These are phyloP conservation scores for Oidiodendron maius DNA, from an alignment of 495 filamentous ascomycete species.

Conservation along the genomic window DNA sequence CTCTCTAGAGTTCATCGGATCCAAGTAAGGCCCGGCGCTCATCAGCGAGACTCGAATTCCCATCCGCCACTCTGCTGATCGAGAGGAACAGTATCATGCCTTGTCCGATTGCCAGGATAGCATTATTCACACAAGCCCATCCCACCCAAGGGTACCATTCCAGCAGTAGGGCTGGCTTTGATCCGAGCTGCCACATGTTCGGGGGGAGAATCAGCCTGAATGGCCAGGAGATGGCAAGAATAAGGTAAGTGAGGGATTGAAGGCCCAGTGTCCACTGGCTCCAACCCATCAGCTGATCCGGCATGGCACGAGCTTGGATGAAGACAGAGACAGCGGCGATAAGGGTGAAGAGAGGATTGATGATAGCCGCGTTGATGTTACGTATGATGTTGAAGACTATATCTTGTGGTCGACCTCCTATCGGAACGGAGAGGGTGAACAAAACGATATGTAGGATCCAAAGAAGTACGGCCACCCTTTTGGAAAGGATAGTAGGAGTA, in stretches of 20 bases:
- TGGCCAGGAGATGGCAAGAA: neutral
- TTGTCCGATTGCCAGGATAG: too few species aligned
- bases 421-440: neutral
- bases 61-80: too few species aligned
- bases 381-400: neutral
- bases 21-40: too few species aligned
- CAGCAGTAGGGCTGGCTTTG: too few species aligned
- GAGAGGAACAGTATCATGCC: too few species aligned
- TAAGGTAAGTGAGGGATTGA: neutral
- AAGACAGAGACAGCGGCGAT: neutral
- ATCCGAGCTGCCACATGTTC: too few species aligned
- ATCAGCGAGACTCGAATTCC: too few species aligned
- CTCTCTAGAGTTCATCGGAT: too few species aligned
- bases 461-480: neutral
- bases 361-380: neutral
- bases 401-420: neutral
- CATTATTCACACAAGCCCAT: too few species aligned
- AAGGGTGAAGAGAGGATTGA: neutral
- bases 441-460: neutral
- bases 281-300: neutral
- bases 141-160: too few species aligned
- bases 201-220: too few species aligned
- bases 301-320: neutral
- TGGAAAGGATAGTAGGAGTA: too few species aligned
- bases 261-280: neutral